A percentile compares a stretch with the other conserved stretches of the same genome.
These are phyloP conservation scores for Neostapfia colusana DNA, from an alignment of 176 grass and related monocot species.

Conservation along the genomic window DNA sequence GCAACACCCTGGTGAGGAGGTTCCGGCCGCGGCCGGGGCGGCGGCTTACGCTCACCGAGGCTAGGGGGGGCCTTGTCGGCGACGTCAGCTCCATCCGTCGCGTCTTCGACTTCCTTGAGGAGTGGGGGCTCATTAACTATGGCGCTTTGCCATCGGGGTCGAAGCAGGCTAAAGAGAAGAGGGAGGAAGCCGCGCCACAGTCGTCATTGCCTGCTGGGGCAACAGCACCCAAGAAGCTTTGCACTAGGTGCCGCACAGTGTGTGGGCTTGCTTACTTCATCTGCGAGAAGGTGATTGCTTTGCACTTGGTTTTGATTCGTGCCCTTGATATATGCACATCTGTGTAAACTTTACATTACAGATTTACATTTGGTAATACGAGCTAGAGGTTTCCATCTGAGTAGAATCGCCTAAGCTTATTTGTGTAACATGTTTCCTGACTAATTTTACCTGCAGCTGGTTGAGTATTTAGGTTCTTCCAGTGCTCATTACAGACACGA, in stretches of 20 bases:
- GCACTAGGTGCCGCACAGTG: constrained; percentile 57
- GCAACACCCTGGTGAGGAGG: constrained; percentile 62
- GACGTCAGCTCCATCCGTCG: constrained; percentile 75
- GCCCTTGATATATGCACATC: not conserved
- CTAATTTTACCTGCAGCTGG: not conserved
- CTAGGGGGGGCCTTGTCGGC: constrained; percentile 59
- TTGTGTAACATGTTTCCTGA: not conserved
- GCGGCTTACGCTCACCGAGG: constrained; percentile 79
- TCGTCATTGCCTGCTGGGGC: constrained; percentile 11
- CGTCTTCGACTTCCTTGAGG: constrained; percentile 91
- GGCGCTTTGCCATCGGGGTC: constrained; percentile 44
- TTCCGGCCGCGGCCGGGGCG: constrained; percentile 68
- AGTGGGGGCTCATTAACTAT: constrained; percentile 97
- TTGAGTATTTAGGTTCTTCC: not conserved
- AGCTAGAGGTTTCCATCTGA: not conserved
- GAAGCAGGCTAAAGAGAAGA: constrained; percentile 54
- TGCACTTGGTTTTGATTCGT: constrained; percentile 21
- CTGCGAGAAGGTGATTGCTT: constrained; percentile 71
- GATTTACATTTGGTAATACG: constrained; percentile 2
- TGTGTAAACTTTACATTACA: not conserved
- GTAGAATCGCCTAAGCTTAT: constrained; percentile 21
- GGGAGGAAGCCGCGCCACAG: constrained; percentile 36
- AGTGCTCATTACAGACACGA: no score
- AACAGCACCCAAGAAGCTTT: constrained; percentile 55
- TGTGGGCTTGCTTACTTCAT: constrained; percentile 81